These are phyloP conservation scores for Pseudopithomyces chartarum DNA, from an alignment of 2,329 filamentous ascomycete species.

Conservation along the genomic window DNA sequence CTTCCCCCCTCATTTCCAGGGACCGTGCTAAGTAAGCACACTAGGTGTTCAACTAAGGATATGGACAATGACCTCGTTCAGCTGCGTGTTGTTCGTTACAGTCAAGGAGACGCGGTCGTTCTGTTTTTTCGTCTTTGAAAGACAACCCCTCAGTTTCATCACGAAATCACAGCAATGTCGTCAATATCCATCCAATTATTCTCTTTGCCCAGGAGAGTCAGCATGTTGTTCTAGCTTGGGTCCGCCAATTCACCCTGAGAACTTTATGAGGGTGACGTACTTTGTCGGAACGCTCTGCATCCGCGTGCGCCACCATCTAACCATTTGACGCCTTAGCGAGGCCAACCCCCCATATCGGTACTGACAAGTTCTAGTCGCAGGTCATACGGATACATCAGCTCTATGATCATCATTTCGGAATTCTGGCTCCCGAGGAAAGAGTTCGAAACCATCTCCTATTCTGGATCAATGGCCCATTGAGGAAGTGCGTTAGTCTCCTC, in stretches of 20 bases:
- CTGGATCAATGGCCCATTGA: not conserved
- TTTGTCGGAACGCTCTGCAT: not conserved
- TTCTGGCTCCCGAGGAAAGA: not conserved
- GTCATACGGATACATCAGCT: not conserved
- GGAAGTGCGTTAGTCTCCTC: conserved; percentile 1
- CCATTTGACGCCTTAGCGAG: not conserved
- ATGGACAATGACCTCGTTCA: too few relatives aligned
- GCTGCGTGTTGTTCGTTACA: too few relatives aligned
- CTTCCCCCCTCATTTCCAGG: too few relatives aligned
- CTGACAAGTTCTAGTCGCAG: not conserved
- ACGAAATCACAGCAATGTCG: too few relatives aligned
- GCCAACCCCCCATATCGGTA: not conserved
- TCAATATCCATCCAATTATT: too few relatives aligned
- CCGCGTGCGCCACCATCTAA: not conserved
- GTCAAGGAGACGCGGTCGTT: too few relatives aligned
- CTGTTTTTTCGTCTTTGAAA: too few relatives aligned
- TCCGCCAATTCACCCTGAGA: not conserved
- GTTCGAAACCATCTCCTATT: conserved; percentile 11
- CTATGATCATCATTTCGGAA: not conserved
- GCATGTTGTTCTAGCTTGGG: too few relatives aligned
- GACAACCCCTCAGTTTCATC: too few relatives aligned
- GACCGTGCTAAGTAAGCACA: too few relatives aligned
- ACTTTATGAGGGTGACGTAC: not conserved
- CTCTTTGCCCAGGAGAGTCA: too few relatives aligned
- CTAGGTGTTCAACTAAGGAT: too few relatives aligned